Percentiles rank a stretch among this genome's conserved stretches.
Conservation (phyloP, 2,329 filamentous ascomycete species). For the Aureobasidium sp. region DNA sequence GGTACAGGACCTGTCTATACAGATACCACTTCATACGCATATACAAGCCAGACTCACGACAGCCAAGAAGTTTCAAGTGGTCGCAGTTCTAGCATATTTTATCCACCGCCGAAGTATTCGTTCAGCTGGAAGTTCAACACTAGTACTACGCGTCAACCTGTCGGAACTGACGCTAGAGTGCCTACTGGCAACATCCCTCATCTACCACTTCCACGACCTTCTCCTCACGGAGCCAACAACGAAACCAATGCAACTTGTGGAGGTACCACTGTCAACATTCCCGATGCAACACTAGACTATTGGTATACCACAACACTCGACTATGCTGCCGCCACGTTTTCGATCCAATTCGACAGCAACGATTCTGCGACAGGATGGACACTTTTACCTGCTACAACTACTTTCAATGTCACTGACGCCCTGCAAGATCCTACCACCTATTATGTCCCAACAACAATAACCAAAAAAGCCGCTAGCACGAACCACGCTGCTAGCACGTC, state of each 20-base stretch:
- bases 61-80: neutral
- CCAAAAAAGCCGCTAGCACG: neutral
- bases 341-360: slow-evolving; percentile 24
- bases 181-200: neutral
- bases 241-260: slow-evolving; percentile 21
- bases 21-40: neutral
- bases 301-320: slow-evolving; percentile 29
- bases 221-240: neutral
- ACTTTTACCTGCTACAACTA: slow-evolving; percentile 24
- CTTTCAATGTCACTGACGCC: slow-evolving; percentile 28
- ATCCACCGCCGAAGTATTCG: neutral
- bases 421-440: slow-evolving; percentile 24
- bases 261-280: slow-evolving; percentile 30
- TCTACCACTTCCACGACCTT: neutral
- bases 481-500: neutral
- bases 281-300: slow-evolving; percentile 29
- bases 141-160: neutral
- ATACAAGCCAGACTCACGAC: neutral
- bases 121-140: slow-evolving; percentile 11
- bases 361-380: slow-evolving; percentile 28
- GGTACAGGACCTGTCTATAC: neutral
- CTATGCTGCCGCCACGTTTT: slow-evolving; percentile 29
- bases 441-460: neutral
- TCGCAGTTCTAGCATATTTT: neutral
- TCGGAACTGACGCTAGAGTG: neutral